phyloP scores from a whole-genome alignment of 306 rosid genomes.

The Inga laurina region DNA sequence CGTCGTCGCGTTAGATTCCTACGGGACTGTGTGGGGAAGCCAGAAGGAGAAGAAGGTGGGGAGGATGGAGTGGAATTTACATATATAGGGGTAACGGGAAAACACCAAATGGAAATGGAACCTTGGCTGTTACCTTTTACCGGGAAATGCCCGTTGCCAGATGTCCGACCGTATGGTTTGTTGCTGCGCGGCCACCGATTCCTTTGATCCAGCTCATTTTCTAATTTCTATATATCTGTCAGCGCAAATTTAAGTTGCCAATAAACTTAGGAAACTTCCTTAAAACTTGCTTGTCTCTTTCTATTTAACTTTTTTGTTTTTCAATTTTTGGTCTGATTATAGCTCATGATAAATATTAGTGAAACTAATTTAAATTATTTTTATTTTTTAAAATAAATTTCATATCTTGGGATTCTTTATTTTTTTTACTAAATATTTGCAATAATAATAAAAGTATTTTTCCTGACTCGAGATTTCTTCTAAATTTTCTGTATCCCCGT shows the following conservation, averaged over 20 bases:
- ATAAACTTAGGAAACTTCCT: background rate
- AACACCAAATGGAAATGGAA: background rate
- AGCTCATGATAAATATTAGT: background rate
- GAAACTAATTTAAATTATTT: background rate
- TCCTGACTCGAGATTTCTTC: no score
- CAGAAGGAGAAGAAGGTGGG: background rate
- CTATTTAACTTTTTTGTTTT: background rate
- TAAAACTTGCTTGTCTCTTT: background rate
- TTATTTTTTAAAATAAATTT: no score
- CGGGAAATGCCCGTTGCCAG: conserved; percentile 20
- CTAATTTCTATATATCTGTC: background rate
- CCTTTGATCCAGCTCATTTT: background rate
- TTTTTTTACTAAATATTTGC: background rate
- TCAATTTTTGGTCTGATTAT: background rate
- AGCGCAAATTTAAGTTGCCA: background rate
- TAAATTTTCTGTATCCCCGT: no score
- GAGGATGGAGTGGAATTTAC: background rate
- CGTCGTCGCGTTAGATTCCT: background rate
- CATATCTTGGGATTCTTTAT: background rate
- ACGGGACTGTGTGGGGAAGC: background rate
- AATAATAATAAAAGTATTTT: no score
- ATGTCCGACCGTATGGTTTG: background rate
- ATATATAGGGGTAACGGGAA: conserved; percentile 1
- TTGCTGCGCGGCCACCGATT: background rate
- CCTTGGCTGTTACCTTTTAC: background rate